These are phyloP conservation scores for Datura wrightii DNA, from an alignment of 257 asterid genomes.

Conservation along the genomic window DNA sequence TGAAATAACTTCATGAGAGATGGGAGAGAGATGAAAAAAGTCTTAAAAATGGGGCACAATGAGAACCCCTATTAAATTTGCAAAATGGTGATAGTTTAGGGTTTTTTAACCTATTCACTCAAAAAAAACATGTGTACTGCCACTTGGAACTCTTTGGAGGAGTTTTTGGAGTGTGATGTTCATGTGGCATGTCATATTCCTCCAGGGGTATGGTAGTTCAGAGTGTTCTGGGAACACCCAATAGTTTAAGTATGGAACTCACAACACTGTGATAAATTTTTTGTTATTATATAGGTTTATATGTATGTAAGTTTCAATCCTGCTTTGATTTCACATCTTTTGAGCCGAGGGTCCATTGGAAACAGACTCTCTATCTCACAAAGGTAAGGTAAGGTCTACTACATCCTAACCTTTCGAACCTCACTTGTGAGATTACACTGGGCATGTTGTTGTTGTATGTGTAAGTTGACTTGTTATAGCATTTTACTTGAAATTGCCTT, in stretches of 20 bases:
- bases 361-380: too few species aligned
- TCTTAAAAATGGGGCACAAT: neutral
- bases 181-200: neutral
- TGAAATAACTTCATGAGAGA: neutral
- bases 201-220: neutral
- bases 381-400: too few species aligned
- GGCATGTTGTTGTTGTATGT: too few species aligned
- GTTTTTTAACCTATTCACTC: neutral
- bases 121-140: neutral
- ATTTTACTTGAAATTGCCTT: neutral
- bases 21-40: neutral
- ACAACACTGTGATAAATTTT: neutral
- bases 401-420: too few species aligned
- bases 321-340: too few species aligned
- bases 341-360: too few species aligned
- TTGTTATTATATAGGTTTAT: neutral
- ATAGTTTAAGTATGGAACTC: neutral
- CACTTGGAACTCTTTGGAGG: neutral
- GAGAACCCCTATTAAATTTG: neutral
- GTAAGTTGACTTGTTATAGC: neutral
- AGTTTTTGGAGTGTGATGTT: neutral
- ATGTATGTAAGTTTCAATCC: neutral
- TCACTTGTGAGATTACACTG: too few species aligned
- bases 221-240: neutral
- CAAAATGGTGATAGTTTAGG: neutral